phyloP scores from a whole-genome alignment of 179 eudicot genomes.

The Silene vulgaris region DNA sequence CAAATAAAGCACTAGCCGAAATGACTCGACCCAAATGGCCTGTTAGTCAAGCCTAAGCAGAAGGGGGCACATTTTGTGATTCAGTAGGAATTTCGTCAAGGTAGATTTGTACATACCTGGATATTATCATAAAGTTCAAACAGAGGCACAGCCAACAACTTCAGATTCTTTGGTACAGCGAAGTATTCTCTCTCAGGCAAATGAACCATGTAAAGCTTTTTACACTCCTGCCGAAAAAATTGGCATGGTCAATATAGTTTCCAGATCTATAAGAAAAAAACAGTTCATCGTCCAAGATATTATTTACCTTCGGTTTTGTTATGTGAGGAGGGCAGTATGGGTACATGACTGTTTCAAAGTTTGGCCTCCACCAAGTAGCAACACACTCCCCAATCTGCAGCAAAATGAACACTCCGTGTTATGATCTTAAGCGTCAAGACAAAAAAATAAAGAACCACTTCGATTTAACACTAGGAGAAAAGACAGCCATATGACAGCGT shows the following conservation, averaged over 20 bases:
- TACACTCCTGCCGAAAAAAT: conserved; percentile 63
- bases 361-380: conserved; percentile 94
- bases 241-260: conserved; percentile 11
- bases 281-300: background rate
- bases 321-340: conserved; percentile 96
- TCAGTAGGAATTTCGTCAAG: background rate
- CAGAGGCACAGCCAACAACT: conserved; percentile 84
- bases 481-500: background rate
- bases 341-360: conserved; percentile 80
- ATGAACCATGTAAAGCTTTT: conserved; percentile 77
- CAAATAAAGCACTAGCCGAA: too few species aligned
- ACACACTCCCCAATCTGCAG: conserved; percentile 93
- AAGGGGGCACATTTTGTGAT: too few species aligned
- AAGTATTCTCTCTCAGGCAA: conserved; percentile 74
- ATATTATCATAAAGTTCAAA: conserved; percentile 88
- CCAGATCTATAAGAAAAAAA: background rate
- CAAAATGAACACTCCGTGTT: background rate
- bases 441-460: background rate
- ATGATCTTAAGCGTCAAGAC: conserved; percentile 3
- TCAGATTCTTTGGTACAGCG: conserved; percentile 83
- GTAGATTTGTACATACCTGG: conserved; percentile 41
- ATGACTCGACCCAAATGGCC: too few species aligned
- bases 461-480: background rate
- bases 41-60: too few species aligned
- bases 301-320: conserved; percentile 77